phyloP scores from a whole-genome alignment of 345 rosid genomes.

The Pistacia vera region DNA sequence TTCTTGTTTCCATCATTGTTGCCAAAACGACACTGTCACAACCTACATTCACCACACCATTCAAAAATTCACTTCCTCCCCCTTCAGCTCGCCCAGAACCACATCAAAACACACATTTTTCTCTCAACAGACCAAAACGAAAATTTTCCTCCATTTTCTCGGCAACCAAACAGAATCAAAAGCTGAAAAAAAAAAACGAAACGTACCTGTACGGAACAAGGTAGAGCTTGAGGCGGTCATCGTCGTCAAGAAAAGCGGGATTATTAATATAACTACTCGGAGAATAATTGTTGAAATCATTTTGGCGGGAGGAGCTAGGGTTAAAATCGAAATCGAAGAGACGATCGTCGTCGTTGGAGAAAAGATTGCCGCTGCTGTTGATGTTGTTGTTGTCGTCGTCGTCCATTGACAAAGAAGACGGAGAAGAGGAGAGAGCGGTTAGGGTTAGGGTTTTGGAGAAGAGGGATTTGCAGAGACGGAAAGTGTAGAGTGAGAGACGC shows the following conservation, averaged over 20 bases:
- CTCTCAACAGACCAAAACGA: too few relatives aligned
- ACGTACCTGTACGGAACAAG: slow-evolving; percentile 55
- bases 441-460: slow-evolving; percentile 22
- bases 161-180: slow-evolving; percentile 18
- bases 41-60: slow-evolving; percentile 7
- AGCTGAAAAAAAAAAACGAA: background rate
- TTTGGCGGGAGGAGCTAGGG: slow-evolving; percentile 18
- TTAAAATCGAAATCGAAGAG: slow-evolving; percentile 30
- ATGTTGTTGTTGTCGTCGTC: background rate
- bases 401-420: slow-evolving; percentile 27
- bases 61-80: slow-evolving; percentile 4
- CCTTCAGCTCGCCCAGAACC: background rate
- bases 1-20: slow-evolving; percentile 13
- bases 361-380: background rate
- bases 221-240: slow-evolving; percentile 33
- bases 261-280: background rate
- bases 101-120: background rate
- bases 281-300: background rate
- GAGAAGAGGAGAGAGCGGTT: slow-evolving; percentile 11
- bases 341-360: slow-evolving; percentile 26
- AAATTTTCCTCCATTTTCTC: slow-evolving; percentile 5
- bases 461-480: slow-evolving; percentile 26
- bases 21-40: background rate
- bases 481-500: slow-evolving; percentile 22
- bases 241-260: slow-evolving; percentile 6